Evolutionary conservation across 1,284 basidiomycete genomes (phyloP), one percentile per base, ranked within the genome.

Genomic region (Fomitopsis pinicola): DNA sequence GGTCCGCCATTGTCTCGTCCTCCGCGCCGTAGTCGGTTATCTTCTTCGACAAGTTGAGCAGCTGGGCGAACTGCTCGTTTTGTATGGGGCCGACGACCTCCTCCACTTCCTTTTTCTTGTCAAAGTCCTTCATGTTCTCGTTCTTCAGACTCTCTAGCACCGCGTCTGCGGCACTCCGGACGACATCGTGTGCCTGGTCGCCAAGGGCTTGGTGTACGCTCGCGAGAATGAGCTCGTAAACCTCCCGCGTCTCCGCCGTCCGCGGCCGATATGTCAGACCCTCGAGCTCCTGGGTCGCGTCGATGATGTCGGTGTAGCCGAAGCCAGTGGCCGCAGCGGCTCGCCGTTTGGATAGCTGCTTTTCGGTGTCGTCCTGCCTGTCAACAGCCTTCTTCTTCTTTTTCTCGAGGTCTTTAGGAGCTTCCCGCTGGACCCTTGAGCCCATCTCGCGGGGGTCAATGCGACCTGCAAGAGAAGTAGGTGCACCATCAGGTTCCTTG

Each of bases 41-140:
- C 81, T 98, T 98, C 80, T 98, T 98, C 59, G 89, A 86, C 52
- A 99, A 80, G 68, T 83, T 91, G 66, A 98, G 80, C 53, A 99
- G 82, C 75, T 96, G 92, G 15, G 89, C 85, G 74, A 98, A 99
- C 3, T 78, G 73, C 64, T 98, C 96, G 68, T 84, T 87, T 12
- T 84, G 76, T 12, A 97, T 72, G 0, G 82, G 65, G 0, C 92
- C 87, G 3, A 97, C 72, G 55, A 98, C 84, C 14, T 88, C 87
- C 75, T 98, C 91, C 35, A 97, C 86, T 71, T 98, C 95, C 77
- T 89, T 93, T 77, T 98, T 97, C 83, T 97, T 97, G 82, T 99
- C 97, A 70, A 98, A 94, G 75, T 99, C 97, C 77, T 96, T 97
- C 78, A 96, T 75, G 63, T 83, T 80, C 66, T 97, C 95, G 70